A percentile compares a stretch with the other conserved stretches of the same genome.
phyloP scores from a whole-genome alignment of 1,284 basidiomycete species.

The Tylopilus orsonianus region DNA sequence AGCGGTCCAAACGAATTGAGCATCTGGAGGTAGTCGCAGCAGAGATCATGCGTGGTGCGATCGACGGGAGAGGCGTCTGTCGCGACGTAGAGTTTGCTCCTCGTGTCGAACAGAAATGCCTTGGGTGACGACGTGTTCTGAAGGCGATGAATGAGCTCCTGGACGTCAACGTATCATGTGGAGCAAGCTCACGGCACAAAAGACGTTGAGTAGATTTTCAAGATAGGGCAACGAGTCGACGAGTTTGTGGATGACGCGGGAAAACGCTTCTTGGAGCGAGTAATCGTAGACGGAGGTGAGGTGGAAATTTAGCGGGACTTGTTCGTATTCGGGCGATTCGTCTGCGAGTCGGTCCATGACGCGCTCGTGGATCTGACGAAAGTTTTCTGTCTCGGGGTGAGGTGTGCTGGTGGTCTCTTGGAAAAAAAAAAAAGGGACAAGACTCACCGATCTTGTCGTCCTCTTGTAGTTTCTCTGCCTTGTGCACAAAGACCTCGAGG shows the following conservation, averaged over 20 bases:
- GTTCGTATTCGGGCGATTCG: conserved; percentile 64
- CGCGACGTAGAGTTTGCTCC: conserved; percentile 85
- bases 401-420: not conserved
- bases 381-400: conserved; percentile 66
- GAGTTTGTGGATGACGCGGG: conserved; percentile 74
- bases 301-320: conserved; percentile 77
- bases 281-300: conserved; percentile 90
- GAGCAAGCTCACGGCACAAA: conserved; percentile 66
- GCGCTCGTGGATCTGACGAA: conserved; percentile 82
- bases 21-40: conserved; percentile 89
- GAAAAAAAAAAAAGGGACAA: not conserved
- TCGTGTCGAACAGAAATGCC: conserved; percentile 89
- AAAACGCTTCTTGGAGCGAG: conserved; percentile 86
- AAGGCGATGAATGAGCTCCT: conserved; percentile 7
- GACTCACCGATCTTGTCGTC: conserved; percentile 90
- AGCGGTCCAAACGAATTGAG: conserved; percentile 83
- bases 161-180: not conserved
- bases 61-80: conserved; percentile 94
- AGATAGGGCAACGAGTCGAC: conserved; percentile 69
- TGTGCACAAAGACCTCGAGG: conserved; percentile 95
- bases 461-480: conserved; percentile 89
- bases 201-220: conserved; percentile 80
- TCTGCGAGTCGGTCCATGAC: conserved; percentile 83
- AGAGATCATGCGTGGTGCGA: conserved; percentile 82
- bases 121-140: conserved; percentile 90